phyloP scores from a whole-genome alignment of 306 rosid genomes.

The Vachellia pachyceras region DNA sequence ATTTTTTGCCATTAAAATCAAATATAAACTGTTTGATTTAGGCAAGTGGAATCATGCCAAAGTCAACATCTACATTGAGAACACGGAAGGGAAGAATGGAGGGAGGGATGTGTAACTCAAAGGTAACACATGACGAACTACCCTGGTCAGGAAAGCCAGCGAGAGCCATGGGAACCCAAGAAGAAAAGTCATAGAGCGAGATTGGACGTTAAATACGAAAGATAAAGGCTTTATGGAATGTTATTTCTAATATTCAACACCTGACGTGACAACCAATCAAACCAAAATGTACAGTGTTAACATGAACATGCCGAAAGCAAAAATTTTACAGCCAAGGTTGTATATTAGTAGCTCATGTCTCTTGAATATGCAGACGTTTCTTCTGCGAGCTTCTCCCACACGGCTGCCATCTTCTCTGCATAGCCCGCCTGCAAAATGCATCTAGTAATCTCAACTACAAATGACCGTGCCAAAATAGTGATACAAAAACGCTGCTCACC shows the following conservation, averaged over 20 bases:
- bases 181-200: not conserved
- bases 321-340: slow-evolving; percentile 39
- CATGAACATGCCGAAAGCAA: slow-evolving; percentile 1
- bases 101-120: not conserved
- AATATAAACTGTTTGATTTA: not conserved
- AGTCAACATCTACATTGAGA: not conserved
- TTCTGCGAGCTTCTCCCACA: slow-evolving; percentile 72
- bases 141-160: not conserved
- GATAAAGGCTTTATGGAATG: not conserved
- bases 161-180: not conserved
- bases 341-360: slow-evolving; percentile 42
- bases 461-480: not conserved
- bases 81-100: not conserved
- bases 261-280: not conserved
- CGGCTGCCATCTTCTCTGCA: slow-evolving; percentile 69
- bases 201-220: not conserved
- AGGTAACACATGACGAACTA: not conserved
- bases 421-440: slow-evolving; percentile 61
- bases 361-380: slow-evolving; percentile 52
- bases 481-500: not conserved
- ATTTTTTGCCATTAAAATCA: too few species aligned
- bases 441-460: not conserved
- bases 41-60: not conserved
- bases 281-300: not conserved
- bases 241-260: not conserved